Conservation (phyloP, 2,329 filamentous ascomycete genomes). For the Alternaria sp. region DNA sequence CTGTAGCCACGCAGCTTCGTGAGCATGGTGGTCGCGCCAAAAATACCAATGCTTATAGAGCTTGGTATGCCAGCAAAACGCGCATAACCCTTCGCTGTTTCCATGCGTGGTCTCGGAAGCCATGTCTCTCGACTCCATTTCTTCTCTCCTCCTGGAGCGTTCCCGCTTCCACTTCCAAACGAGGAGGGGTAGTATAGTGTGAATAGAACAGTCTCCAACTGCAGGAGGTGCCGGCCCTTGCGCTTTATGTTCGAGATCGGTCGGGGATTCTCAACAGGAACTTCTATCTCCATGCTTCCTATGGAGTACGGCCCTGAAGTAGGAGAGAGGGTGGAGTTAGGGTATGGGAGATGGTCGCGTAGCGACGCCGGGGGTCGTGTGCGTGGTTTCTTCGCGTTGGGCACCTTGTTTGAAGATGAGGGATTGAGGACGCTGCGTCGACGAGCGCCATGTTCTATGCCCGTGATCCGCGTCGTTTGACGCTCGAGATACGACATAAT, state of each 20-base stretch:
- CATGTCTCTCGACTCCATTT: constrained; percentile 66
- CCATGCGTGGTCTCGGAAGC: constrained; percentile 66
- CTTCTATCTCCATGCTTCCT: constrained; percentile 63
- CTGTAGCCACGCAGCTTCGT: constrained; percentile 71
- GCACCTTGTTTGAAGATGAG: constrained; percentile 42
- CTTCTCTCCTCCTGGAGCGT: constrained; percentile 51
- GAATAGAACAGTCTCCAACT: constrained; percentile 68
- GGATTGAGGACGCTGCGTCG: constrained; percentile 28
- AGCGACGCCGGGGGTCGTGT: constrained; percentile 56
- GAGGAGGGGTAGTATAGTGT: constrained; percentile 71
- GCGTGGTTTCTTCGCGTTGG: constrained; percentile 58
- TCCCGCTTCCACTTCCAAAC: constrained; percentile 51
- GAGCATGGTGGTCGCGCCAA: constrained; percentile 67
- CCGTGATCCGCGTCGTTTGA: constrained; percentile 41
- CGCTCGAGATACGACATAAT: constrained; percentile 41
- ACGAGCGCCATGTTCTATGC: constrained; percentile 26
- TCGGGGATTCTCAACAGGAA: constrained; percentile 58
- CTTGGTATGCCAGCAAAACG: constrained; percentile 64
- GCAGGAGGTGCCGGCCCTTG: constrained; percentile 57
- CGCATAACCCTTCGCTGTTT: constrained; percentile 68
- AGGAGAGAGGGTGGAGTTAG: constrained; percentile 56
- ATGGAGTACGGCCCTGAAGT: constrained; percentile 62
- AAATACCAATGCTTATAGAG: constrained; percentile 59
- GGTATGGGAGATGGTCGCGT: constrained; percentile 58
- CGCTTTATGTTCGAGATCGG: constrained; percentile 61